Conservation (phyloP, 2,329 filamentous ascomycete species). For the Akanthomyces dipterigenus region DNA sequence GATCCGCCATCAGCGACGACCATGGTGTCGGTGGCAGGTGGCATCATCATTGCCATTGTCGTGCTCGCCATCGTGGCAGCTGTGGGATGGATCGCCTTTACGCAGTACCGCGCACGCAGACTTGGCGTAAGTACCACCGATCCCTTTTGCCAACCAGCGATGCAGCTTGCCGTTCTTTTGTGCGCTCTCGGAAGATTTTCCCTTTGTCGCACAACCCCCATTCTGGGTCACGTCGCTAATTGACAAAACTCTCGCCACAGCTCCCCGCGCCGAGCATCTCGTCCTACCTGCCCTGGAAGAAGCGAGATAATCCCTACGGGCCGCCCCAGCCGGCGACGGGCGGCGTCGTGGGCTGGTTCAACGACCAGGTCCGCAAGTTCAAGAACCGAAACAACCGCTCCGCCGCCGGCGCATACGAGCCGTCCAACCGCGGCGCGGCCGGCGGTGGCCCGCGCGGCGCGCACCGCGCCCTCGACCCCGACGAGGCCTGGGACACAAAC, state of each 20-base stretch:
- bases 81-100: conserved; percentile 62
- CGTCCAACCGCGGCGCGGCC: conserved; percentile 31
- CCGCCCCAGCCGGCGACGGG: conserved; percentile 49
- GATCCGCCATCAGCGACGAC: conserved; percentile 13
- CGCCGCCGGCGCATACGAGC: conserved; percentile 66
- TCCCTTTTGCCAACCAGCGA: neutral
- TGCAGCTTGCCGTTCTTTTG: neutral
- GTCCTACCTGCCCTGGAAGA: conserved; percentile 66
- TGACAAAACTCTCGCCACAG: conserved; percentile 25
- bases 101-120: conserved; percentile 64
- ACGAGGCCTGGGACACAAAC: conserved; percentile 79
- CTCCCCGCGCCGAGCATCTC: conserved; percentile 62
- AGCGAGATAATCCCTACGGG: conserved; percentile 39
- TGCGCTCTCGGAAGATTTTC: neutral
- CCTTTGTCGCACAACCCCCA: neutral
- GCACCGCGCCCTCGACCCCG: conserved; percentile 67
- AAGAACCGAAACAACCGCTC: conserved; percentile 59
- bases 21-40: conserved; percentile 55
- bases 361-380: conserved; percentile 56
- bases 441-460: conserved; percentile 42
- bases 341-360: conserved; percentile 67
- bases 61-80: conserved; percentile 51
- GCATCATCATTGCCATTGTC: conserved; percentile 67
- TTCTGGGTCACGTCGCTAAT: neutral
- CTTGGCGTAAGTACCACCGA: conserved; percentile 50